Conservation (phyloP, 768 basidiomycete genomes). For the Rickenella mellea region DNA sequence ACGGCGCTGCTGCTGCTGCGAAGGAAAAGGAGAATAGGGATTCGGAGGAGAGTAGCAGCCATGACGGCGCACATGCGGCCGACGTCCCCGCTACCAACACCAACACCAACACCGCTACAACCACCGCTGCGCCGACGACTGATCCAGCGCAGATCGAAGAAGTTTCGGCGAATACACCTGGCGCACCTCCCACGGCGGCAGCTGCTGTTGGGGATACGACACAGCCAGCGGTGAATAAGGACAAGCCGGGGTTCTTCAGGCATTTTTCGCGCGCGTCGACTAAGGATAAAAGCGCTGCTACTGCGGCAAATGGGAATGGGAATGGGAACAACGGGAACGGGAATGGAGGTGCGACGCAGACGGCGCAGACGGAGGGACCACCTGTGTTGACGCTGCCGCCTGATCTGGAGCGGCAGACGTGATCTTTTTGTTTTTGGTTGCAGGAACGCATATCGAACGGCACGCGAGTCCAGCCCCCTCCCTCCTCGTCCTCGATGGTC, state of each 20-base stretch:
- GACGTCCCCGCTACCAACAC: neutral
- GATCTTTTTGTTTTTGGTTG: no score
- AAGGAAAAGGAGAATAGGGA: neutral
- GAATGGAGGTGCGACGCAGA: no score
- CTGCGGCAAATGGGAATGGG: no score
- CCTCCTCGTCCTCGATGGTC: no score
- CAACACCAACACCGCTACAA: neutral
- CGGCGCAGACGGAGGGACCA: no score
- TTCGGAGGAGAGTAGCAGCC: neutral
- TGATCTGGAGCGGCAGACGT: constrained; percentile 18
- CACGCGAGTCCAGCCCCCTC: no score
- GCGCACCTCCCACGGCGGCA: constrained; percentile 1
- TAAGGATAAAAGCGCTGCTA: no score
- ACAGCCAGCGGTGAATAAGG: no score
- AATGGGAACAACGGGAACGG: no score
- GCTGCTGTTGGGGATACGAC: constrained; percentile 7
- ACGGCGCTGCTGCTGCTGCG: neutral
- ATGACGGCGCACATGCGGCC: neutral
- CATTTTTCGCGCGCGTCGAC: no score
- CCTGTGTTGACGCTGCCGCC: constrained; percentile 12
- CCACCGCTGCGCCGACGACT: neutral
- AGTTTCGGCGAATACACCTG: constrained; percentile 5
- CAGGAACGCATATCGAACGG: no score
- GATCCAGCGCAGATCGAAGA: neutral
- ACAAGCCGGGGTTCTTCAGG: neutral